Percentiles rank a stretch among this genome's conserved stretches.
phyloP scores from a whole-genome alignment of 805 yeast species.

The Candida schatavii region DNA sequence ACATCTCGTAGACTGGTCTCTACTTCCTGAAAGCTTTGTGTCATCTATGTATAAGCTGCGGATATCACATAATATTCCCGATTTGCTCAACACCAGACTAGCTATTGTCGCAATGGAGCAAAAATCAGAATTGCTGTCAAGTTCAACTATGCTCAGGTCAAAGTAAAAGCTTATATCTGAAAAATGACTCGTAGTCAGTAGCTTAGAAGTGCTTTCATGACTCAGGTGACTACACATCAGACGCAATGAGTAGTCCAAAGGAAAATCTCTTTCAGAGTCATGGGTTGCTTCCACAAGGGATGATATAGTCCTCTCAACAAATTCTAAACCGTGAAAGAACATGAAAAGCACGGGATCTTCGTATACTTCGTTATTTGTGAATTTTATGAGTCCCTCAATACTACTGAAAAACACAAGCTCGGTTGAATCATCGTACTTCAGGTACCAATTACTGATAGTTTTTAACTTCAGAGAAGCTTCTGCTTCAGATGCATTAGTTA shows the following conservation, averaged over 20 bases:
- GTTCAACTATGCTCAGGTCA: constrained; percentile 2
- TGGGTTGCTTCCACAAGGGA: constrained; percentile 25
- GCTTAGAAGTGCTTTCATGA: background rate
- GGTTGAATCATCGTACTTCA: constrained; percentile 19
- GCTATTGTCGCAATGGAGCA: constrained; percentile 5
- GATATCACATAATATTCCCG: background rate
- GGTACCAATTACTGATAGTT: constrained; percentile 20
- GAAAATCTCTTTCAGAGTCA: constrained; percentile 10
- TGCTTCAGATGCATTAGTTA: constrained; percentile 31
- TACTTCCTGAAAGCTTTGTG: constrained; percentile 25
- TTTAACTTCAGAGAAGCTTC: constrained; percentile 27
- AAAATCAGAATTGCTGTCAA: background rate
- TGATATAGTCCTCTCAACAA: constrained; percentile 28
- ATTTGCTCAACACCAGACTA: constrained; percentile 3
- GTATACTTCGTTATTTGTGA: constrained; percentile 10
- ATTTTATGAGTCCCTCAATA: constrained; percentile 17
- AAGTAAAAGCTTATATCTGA: constrained; percentile 1
- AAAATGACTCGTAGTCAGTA: constrained; percentile 2
- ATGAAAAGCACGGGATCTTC: constrained; percentile 33
- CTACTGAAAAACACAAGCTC: constrained; percentile 24
- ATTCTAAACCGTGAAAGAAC: constrained; percentile 35
- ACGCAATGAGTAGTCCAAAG: constrained; percentile 2
- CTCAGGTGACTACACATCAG: constrained; percentile 1
- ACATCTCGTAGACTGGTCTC: constrained; percentile 26
- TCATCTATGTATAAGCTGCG: constrained; percentile 27